Conservation (phyloP, 2,329 filamentous ascomycete genomes). For the Dothideomycetidae sp. region DNA sequence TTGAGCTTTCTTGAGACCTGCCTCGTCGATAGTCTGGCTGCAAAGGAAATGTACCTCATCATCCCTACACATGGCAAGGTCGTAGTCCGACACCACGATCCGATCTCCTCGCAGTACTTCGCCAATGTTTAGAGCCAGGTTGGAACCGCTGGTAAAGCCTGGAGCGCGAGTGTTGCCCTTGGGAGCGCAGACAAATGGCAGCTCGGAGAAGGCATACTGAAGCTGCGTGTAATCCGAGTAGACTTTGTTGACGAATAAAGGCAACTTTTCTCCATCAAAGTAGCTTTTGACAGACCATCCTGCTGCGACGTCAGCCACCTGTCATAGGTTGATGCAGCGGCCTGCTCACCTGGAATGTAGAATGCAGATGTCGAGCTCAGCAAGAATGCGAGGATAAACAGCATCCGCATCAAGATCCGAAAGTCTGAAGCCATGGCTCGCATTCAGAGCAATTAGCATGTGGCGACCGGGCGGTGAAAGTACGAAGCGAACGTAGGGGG, state of each 20-base stretch:
- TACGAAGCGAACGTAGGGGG: too few relatives aligned
- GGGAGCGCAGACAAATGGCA: constrained; percentile 75
- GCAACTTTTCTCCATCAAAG: constrained; percentile 58
- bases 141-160: constrained; percentile 59
- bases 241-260: constrained; percentile 81
- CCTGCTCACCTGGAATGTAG: constrained; percentile 64
- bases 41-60: constrained; percentile 60
- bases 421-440: constrained; percentile 25
- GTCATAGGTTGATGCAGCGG: constrained; percentile 11
- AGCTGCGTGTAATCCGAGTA: constrained; percentile 80
- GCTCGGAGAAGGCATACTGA: constrained; percentile 82
- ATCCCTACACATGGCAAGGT: constrained; percentile 63
- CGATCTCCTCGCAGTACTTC: constrained; percentile 79
- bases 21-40: constrained; percentile 48
- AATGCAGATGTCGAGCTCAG: constrained; percentile 49
- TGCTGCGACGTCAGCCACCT: constrained; percentile 20
- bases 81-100: constrained; percentile 72
- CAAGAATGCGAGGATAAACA: constrained; percentile 34
- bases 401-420: constrained; percentile 28
- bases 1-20: constrained; percentile 51
- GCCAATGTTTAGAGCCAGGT: constrained; percentile 68
- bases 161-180: constrained; percentile 53
- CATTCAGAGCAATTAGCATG: too few relatives aligned
- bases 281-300: constrained; percentile 79
- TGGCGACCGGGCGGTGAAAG: too few relatives aligned